Percentiles rank a stretch among this genome's conserved stretches.
phyloP scores from a whole-genome alignment of 106 monocot genomes.

The Dendrobium chrysotoxum region DNA sequence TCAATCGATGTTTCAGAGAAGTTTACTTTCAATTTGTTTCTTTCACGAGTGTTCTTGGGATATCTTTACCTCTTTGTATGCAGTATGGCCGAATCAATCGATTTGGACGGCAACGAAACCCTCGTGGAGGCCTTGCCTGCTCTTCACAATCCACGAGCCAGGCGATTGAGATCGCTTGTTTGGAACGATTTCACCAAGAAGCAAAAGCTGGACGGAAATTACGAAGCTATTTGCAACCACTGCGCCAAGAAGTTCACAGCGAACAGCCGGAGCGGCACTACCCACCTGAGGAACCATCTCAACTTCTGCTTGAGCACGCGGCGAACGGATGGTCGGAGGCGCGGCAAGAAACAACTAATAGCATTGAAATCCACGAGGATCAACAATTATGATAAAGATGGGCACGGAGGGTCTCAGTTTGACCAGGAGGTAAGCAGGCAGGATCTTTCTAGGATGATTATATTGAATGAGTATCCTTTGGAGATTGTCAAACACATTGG shows the following conservation, averaged over 20 bases:
- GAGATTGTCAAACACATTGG: conserved; percentile 61
- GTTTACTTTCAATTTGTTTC: neutral
- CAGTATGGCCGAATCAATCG: conserved; percentile 7
- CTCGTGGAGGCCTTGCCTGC: neutral
- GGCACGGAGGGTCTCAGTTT: conserved; percentile 14
- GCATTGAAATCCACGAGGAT: conserved; percentile 12
- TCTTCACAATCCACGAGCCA: conserved; percentile 4
- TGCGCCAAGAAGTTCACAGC: conserved; percentile 74
- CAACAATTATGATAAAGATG: conserved; percentile 9
- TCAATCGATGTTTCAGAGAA: neutral
- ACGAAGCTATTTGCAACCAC: conserved; percentile 69
- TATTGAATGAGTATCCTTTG: conserved; percentile 66
- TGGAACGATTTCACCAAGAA: conserved; percentile 88
- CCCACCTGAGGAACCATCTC: conserved; percentile 70
- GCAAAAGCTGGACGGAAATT: conserved; percentile 49
- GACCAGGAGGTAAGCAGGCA: conserved; percentile 60
- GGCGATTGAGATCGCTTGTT: conserved; percentile 50
- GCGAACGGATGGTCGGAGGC: conserved; percentile 17
- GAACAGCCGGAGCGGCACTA: conserved; percentile 71
- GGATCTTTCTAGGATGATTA: conserved; percentile 71
- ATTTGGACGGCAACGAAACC: conserved; percentile 6
- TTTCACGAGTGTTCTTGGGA: neutral
- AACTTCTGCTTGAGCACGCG: conserved; percentile 41
- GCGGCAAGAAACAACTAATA: conserved; percentile 40
- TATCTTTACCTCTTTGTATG: neutral